Conservation (phyloP, 129 eudicot species). For the Artemisia argyi region DNA sequence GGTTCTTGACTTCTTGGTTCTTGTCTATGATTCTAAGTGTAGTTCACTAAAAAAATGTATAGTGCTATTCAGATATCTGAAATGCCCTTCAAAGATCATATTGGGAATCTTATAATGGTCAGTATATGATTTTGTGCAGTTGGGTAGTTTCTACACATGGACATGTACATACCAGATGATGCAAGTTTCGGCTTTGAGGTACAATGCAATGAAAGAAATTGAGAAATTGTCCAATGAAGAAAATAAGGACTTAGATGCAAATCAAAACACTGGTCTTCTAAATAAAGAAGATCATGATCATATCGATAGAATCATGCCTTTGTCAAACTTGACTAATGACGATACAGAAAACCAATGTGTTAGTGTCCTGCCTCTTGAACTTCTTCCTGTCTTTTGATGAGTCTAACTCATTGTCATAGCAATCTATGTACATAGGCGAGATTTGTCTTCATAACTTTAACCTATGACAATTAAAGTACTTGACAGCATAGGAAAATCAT, state of each 20-base stretch:
- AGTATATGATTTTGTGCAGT: conserved; percentile 37
- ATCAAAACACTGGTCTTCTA: conserved; percentile 51
- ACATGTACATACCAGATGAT: conserved; percentile 76
- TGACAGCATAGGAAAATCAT: no score
- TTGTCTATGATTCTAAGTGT: not conserved
- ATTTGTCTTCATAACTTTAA: not conserved
- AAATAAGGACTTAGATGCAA: conserved; percentile 54
- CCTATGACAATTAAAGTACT: no score
- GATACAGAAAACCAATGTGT: conserved; percentile 21
- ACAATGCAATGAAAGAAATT: conserved; percentile 34
- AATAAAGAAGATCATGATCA: conserved; percentile 36
- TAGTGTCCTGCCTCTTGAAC: not conserved
- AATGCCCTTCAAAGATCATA: not conserved
- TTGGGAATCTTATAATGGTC: not conserved
- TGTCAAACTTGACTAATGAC: conserved; percentile 24
- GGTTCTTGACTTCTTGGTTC: conserved; percentile 4
- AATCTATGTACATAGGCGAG: not conserved
- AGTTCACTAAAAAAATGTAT: not conserved
- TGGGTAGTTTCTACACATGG: conserved; percentile 86
- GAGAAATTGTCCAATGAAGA: conserved; percentile 31
- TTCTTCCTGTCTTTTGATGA: not conserved
- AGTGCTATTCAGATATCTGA: not conserved
- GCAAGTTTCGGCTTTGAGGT: conserved; percentile 47
- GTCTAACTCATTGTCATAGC: not conserved
- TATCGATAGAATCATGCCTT: conserved; percentile 24